These are phyloP conservation scores for Papiliotrema flavescens DNA, from an alignment of 1,284 basidiomycete species.

Conservation along the genomic window DNA sequence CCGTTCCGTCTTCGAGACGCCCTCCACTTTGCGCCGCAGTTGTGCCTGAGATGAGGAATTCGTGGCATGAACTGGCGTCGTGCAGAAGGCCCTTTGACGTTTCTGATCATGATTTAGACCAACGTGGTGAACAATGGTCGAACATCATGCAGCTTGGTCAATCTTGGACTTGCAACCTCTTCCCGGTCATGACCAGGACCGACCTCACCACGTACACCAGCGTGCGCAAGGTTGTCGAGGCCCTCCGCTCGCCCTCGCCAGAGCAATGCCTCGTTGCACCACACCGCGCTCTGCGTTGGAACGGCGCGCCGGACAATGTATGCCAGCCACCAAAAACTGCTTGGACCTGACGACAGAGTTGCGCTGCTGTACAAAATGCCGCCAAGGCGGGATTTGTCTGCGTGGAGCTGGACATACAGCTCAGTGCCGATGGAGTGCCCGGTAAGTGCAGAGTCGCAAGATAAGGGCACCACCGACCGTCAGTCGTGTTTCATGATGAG, in stretches of 20 bases:
- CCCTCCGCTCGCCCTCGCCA: not conserved
- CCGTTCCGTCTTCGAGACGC: too few relatives aligned
- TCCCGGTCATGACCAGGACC: not conserved
- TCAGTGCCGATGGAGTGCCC: constrained; percentile 10
- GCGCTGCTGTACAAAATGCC: constrained; percentile 4
- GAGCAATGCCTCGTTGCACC: constrained; percentile 12
- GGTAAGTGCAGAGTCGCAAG: not conserved
- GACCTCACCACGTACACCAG: not conserved
- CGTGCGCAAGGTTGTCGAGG: not conserved
- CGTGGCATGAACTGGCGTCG: too few relatives aligned
- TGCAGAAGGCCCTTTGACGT: too few relatives aligned
- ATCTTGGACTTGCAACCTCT: too few relatives aligned
- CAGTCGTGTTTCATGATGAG: constrained; percentile 15
- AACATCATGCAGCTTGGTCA: too few relatives aligned
- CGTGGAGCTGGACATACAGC: constrained; percentile 14
- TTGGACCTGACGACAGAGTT: constrained; percentile 3
- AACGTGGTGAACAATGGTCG: too few relatives aligned
- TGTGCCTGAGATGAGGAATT: too few relatives aligned
- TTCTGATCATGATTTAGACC: too few relatives aligned
- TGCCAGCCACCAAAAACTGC: not conserved
- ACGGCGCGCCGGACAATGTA: constrained; percentile 13
- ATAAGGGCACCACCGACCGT: not conserved
- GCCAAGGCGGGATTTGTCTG: constrained; percentile 9
- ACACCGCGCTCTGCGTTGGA: constrained; percentile 13
- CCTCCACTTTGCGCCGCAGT: too few relatives aligned